phyloP scores from a whole-genome alignment of 805 yeast species.

The Kodamaea laetipori region DNA sequence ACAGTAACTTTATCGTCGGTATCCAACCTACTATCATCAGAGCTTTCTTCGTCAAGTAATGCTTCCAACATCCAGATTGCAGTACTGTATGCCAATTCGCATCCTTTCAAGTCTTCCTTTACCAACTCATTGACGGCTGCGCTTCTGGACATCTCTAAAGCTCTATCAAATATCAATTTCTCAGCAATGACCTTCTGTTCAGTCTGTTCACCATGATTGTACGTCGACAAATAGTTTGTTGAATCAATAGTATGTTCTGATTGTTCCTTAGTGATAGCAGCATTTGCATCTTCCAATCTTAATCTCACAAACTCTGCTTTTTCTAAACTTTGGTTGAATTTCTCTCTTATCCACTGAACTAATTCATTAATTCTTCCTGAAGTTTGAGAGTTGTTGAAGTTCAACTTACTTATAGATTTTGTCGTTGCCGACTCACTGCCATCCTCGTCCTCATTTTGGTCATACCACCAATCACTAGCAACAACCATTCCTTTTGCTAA shows the following conservation, averaged over 20 bases:
- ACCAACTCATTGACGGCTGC: conserved; percentile 88
- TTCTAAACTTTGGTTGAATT: conserved; percentile 85
- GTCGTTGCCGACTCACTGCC: conserved; percentile 23
- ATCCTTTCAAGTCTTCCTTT: conserved; percentile 69
- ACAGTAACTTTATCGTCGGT: conserved; percentile 74
- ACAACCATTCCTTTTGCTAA: conserved; percentile 83
- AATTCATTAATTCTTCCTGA: conserved; percentile 57
- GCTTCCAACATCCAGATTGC: conserved; percentile 96
- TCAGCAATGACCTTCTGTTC: conserved; percentile 60
- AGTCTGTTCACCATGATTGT: conserved; percentile 4
- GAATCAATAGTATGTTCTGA: conserved; percentile 4
- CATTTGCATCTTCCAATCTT: conserved; percentile 54
- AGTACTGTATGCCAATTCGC: conserved; percentile 88
- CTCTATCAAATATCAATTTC: conserved; percentile 86
- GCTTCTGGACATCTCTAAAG: conserved; percentile 85
- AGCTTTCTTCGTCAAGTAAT: conserved; percentile 54
- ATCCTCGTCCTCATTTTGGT: conserved; percentile 25
- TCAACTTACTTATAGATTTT: conserved; percentile 17
- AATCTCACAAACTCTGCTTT: conserved; percentile 79
- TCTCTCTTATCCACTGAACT: conserved; percentile 90
- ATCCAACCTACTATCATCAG: conserved; percentile 53
- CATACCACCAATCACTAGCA: conserved; percentile 90
- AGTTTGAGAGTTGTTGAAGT: conserved; percentile 22
- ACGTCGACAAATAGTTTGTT: conserved; percentile 9
- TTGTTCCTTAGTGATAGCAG: conserved; percentile 28